These are phyloP conservation scores for Penicillium sp. DNA, from an alignment of 2,329 filamentous ascomycete species.

Conservation along the genomic window DNA sequence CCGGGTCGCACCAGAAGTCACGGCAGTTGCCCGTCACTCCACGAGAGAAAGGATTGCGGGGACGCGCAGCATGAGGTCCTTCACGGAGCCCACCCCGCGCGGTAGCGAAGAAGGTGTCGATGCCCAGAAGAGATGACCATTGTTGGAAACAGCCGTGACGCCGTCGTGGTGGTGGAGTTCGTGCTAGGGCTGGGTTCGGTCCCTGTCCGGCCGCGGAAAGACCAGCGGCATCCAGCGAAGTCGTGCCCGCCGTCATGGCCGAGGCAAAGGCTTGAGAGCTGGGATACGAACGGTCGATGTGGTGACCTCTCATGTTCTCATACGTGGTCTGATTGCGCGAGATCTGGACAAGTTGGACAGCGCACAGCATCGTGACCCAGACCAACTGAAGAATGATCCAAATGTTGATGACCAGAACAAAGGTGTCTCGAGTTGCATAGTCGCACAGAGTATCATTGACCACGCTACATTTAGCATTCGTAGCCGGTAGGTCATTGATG, in stretches of 20 bases:
- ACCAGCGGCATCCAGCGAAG: slow-evolving; percentile 62
- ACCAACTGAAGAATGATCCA: slow-evolving; percentile 82
- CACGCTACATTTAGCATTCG: slow-evolving; percentile 61
- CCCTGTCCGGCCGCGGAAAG: slow-evolving; percentile 62
- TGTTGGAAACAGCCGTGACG: slow-evolving; percentile 63
- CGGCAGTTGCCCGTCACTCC: slow-evolving; percentile 84
- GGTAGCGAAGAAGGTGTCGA: slow-evolving; percentile 91
- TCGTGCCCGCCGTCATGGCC: slow-evolving; percentile 65
- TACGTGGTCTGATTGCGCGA: slow-evolving; percentile 91
- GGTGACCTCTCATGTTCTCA: slow-evolving; percentile 86
- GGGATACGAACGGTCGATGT: slow-evolving; percentile 52
- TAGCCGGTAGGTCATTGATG: slow-evolving; percentile 54
- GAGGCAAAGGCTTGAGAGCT: slow-evolving; percentile 56
- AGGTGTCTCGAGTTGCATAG: slow-evolving; percentile 73
- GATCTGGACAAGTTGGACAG: slow-evolving; percentile 89
- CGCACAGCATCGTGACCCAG: slow-evolving; percentile 95
- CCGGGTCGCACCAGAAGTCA: slow-evolving; percentile 93
- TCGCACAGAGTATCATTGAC: slow-evolving; percentile 70
- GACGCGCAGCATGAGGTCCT: slow-evolving; percentile 45
- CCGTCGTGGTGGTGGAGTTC: slow-evolving; percentile 46
- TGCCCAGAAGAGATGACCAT: slow-evolving; percentile 78
- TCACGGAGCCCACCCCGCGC: slow-evolving; percentile 65
- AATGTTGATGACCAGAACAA: slow-evolving; percentile 69
- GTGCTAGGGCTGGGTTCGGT: slow-evolving; percentile 53
- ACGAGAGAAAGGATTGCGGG: slow-evolving; percentile 76